A percentile compares a stretch with the other conserved stretches of the same genome.
Evolutionary conservation across 805 yeast species (phyloP).

Genomic region (Lachancea dasiensis): DNA sequence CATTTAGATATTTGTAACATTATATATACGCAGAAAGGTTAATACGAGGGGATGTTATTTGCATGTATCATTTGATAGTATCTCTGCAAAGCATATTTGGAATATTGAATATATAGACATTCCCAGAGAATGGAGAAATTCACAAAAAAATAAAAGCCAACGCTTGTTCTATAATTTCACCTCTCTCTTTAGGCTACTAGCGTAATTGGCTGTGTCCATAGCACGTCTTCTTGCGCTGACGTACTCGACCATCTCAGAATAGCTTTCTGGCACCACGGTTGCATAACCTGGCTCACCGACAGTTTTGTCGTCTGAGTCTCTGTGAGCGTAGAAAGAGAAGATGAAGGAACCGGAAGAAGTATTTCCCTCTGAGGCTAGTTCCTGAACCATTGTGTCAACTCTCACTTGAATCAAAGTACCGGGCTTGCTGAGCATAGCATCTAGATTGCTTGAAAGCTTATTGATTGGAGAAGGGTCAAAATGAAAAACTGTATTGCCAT

Average conservation of each 20-base stretch:
- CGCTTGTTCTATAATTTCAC: slow-evolving; percentile 7
- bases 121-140: background rate
- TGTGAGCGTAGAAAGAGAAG: slow-evolving; percentile 81
- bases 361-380: slow-evolving; percentile 52
- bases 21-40: slow-evolving; percentile 4
- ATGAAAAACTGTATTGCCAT: slow-evolving; percentile 32
- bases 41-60: background rate
- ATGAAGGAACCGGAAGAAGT: slow-evolving; percentile 83
- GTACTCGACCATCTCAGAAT: slow-evolving; percentile 87
- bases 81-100: too few species aligned
- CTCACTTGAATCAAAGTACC: slow-evolving; percentile 88
- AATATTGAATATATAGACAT: background rate
- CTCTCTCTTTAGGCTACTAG: slow-evolving; percentile 36
- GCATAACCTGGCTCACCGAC: slow-evolving; percentile 54
- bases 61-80: too few species aligned
- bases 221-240: slow-evolving; percentile 90
- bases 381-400: slow-evolving; percentile 75
- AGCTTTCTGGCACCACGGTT: slow-evolving; percentile 79
- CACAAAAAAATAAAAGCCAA: background rate
- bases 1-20: slow-evolving; percentile 1
- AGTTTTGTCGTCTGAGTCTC: slow-evolving; percentile 36
- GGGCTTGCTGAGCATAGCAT: slow-evolving; percentile 61
- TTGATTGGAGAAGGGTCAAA: slow-evolving; percentile 58
- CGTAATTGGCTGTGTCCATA: slow-evolving; percentile 68
- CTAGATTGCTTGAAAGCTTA: slow-evolving; percentile 40